phyloP scores from a whole-genome alignment of 805 yeast genomes.

The Monosporozyma yasuniensis region DNA sequence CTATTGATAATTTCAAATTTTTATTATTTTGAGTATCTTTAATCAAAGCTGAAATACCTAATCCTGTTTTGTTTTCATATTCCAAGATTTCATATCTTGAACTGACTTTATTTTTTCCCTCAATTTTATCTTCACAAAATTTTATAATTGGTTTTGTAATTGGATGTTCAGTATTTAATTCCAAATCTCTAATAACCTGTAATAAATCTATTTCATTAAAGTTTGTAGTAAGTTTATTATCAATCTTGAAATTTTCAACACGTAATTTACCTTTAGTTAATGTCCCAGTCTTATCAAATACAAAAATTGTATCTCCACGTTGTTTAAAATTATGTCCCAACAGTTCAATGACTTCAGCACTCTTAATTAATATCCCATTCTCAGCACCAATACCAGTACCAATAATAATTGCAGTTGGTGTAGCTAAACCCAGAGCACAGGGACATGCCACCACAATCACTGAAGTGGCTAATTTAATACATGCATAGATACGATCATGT shows the following conservation, averaged over 20 bases:
- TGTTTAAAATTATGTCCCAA: constrained; percentile 45
- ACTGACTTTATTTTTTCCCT: background rate
- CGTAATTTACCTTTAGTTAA: constrained; percentile 77
- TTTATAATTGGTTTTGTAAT: constrained; percentile 61
- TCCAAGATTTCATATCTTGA: constrained; percentile 8
- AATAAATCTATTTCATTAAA: background rate
- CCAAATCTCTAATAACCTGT: constrained; percentile 35
- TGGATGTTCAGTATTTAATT: constrained; percentile 77
- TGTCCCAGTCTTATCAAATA: constrained; percentile 92
- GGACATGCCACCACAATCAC: constrained; percentile 98
- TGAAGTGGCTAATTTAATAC: constrained; percentile 74
- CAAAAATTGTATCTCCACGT: constrained; percentile 27
- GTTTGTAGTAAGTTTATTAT: background rate
- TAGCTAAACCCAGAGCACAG: constrained; percentile 93
- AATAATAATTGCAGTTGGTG: constrained; percentile 98
- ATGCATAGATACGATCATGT: constrained; percentile 16
- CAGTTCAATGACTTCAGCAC: constrained; percentile 80
- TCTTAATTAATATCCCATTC: constrained; percentile 83
- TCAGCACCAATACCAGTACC: constrained; percentile 95
- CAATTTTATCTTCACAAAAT: constrained; percentile 20
- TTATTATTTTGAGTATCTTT: constrained; percentile 8
- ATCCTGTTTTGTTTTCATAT: constrained; percentile 31
- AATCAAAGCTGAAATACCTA: constrained; percentile 26
- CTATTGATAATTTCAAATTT: constrained; percentile 38
- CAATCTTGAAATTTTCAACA: constrained; percentile 30